Conservation (phyloP, 495 filamentous ascomycete species). For the Penicillium bovifimosum region DNA sequence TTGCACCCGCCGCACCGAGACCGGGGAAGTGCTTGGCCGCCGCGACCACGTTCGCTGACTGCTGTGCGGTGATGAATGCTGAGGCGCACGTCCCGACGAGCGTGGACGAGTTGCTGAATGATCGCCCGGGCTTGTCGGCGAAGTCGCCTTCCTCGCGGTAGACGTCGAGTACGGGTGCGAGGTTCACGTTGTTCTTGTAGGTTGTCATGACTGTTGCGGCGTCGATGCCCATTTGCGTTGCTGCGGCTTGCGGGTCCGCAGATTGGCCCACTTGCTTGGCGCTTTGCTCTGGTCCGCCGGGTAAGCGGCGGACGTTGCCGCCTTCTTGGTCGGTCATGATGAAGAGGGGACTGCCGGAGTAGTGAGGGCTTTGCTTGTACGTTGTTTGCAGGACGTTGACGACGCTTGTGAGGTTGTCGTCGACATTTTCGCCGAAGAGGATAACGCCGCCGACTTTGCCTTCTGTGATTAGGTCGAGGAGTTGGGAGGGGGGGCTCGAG, state of each 20-base stretch:
- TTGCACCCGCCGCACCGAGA: constrained; percentile 18
- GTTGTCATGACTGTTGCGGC: constrained; percentile 18
- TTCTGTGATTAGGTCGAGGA: constrained; percentile 23
- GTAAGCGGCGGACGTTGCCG: constrained; percentile 25
- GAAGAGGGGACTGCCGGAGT: constrained; percentile 23
- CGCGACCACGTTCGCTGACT: constrained; percentile 29
- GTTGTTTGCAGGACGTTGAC: constrained; percentile 22
- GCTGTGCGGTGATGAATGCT: constrained; percentile 28
- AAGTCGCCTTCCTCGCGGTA: constrained; percentile 29
- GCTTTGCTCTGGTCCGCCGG: constrained; percentile 27
- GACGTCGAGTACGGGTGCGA: constrained; percentile 30
- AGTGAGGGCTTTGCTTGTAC: constrained; percentile 21
- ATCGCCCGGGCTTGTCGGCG: constrained; percentile 23
- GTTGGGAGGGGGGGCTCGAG: constrained; percentile 20
- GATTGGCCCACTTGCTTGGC: constrained; percentile 28
- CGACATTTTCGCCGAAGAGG: constrained; percentile 33
- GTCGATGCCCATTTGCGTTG: constrained; percentile 21
- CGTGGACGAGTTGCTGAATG: constrained; percentile 23
- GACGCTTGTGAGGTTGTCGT: constrained; percentile 13
- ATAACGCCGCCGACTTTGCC: constrained; percentile 34
- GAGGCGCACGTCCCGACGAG: constrained; percentile 20
- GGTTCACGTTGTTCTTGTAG: constrained; percentile 26
- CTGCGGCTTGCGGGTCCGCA: constrained; percentile 14
- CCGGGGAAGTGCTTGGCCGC: constrained; percentile 34
- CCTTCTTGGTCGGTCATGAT: constrained; percentile 40